A percentile compares a stretch with the other conserved stretches of the same genome.
Conservation (phyloP, 768 basidiomycete genomes). For the Russula abietina region DNA sequence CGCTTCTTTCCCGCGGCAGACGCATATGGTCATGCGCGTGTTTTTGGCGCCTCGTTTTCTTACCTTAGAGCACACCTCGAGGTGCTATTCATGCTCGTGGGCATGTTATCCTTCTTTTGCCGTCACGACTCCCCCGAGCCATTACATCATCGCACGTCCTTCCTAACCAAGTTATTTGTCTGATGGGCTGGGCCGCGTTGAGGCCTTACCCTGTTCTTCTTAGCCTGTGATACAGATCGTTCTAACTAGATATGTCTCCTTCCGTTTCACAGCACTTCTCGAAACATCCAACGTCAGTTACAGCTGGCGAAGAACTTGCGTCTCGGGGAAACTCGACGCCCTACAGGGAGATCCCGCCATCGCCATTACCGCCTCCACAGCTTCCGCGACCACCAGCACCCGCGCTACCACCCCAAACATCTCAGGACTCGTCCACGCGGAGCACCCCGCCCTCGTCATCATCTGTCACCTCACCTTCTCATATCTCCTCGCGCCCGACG, state of each 20-base stretch:
- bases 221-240: background rate
- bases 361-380: background rate
- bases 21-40: background rate
- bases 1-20: background rate
- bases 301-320: background rate
- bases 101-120: background rate
- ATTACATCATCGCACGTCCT: background rate
- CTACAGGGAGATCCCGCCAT: background rate
- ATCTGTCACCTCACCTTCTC: constrained; percentile 5
- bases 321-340: background rate
- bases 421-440: constrained; percentile 16
- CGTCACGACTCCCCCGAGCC: background rate
- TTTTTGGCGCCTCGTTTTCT: background rate
- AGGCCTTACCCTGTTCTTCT: background rate
- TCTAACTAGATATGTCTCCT: background rate
- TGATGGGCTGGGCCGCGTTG: background rate
- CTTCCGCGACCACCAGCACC: background rate
- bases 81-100: background rate
- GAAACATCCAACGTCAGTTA: background rate
- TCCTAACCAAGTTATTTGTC: background rate
- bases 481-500: background rate
- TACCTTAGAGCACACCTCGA: background rate
- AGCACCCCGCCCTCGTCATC: constrained; percentile 18
- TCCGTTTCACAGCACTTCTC: constrained; percentile 3
- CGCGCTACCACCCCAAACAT: background rate